A percentile compares a stretch with the other conserved stretches of the same genome.
Conservation (phyloP, 2,329 filamentous ascomycete genomes). For the Diaporthe helianthi region DNA sequence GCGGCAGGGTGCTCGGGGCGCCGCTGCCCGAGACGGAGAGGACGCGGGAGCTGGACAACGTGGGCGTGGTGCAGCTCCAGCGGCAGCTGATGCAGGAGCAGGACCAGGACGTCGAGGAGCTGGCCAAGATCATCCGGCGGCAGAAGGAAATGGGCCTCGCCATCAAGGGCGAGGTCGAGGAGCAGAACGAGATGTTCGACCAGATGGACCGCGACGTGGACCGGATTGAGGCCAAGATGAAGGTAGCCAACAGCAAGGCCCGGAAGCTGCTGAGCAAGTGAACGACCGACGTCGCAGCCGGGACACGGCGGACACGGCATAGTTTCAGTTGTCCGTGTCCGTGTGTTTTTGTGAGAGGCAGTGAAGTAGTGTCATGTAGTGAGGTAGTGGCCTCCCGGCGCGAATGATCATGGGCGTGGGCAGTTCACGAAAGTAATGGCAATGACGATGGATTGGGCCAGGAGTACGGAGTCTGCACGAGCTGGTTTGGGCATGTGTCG, state of each 20-base stretch:
- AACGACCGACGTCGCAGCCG: neutral
- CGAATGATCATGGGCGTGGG: neutral
- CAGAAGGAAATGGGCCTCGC: conserved; percentile 80
- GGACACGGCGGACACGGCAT: too few species aligned
- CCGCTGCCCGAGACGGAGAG: conserved; percentile 77
- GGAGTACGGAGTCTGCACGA: conserved; percentile 14
- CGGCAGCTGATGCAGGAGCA: conserved; percentile 77
- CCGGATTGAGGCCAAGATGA: conserved; percentile 71
- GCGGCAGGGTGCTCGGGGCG: conserved; percentile 74
- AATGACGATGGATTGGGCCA: neutral
- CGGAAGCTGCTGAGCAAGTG: conserved; percentile 66
- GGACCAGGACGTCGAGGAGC: conserved; percentile 73
- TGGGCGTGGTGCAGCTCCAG: conserved; percentile 76
- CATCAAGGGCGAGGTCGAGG: conserved; percentile 76
- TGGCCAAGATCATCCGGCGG: conserved; percentile 72
- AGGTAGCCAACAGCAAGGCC: conserved; percentile 75
- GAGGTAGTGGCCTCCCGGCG: too few species aligned
- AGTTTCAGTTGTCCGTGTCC: too few species aligned
- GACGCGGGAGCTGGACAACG: conserved; percentile 79
- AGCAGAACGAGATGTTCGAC: conserved; percentile 75
- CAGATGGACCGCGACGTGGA: conserved; percentile 71
- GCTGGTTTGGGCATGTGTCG: neutral
- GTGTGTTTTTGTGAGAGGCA: too few species aligned
- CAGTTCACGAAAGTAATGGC: neutral
- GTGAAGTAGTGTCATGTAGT: too few species aligned